Evolutionary conservation across 2,329 filamentous ascomycete species (phyloP).

Genomic region (Annulohypoxylon truncatum): DNA sequence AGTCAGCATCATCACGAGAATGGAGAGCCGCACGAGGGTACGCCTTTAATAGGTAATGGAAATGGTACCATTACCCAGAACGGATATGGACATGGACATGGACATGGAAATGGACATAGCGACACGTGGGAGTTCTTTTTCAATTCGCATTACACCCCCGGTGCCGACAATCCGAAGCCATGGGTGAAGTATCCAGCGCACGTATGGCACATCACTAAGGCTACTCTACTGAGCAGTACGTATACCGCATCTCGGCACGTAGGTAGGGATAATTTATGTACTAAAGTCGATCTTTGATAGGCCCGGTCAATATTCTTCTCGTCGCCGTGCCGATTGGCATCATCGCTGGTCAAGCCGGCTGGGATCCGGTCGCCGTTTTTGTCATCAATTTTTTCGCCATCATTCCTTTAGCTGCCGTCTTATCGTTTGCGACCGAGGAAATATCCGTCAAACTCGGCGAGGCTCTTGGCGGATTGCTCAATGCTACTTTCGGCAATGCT

Average conservation of each 20-base stretch:
- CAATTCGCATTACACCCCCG: conserved; percentile 63
- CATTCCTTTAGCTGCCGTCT: conserved; percentile 77
- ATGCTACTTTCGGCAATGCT: conserved; percentile 83
- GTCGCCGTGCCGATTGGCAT: conserved; percentile 81
- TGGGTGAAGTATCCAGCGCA: conserved; percentile 60
- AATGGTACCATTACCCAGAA: conserved; percentile 23
- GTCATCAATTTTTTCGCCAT: conserved; percentile 84
- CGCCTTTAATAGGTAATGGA: conserved; percentile 43
- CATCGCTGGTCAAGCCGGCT: conserved; percentile 69
- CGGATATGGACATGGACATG: conserved; percentile 33
- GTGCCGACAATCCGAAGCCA: conserved; percentile 60
- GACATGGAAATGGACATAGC: conserved; percentile 34
- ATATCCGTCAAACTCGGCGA: conserved; percentile 78
- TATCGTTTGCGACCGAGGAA: conserved; percentile 83
- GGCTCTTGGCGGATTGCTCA: conserved; percentile 77
- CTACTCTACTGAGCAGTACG: conserved; percentile 69
- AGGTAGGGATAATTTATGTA: conserved; percentile 16
- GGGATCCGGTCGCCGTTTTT: conserved; percentile 76
- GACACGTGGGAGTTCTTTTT: conserved; percentile 60
- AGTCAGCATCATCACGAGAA: conserved; percentile 37
- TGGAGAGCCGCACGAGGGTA: conserved; percentile 45
- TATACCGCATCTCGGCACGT: conserved; percentile 35
- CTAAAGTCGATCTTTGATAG: conserved; percentile 50
- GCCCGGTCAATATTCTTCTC: conserved; percentile 76
- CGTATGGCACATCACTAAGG: conserved; percentile 67